These are phyloP conservation scores for Shiraia sp. DNA, from an alignment of 2,329 filamentous ascomycete genomes.

Conservation along the genomic window DNA sequence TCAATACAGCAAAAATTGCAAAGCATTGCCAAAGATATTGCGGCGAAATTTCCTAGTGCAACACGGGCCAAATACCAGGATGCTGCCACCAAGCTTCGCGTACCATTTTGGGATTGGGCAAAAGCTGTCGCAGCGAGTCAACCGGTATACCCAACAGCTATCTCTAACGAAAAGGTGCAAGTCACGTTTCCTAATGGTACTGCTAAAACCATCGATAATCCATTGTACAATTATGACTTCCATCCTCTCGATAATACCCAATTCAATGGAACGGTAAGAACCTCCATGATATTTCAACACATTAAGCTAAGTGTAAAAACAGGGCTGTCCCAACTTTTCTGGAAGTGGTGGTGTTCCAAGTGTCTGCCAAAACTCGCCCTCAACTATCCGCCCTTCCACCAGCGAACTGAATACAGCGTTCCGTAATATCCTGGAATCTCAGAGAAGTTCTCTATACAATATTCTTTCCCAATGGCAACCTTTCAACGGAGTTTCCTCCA, in stretches of 20 bases:
- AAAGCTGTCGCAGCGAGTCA: constrained; percentile 25
- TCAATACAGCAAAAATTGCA: constrained; percentile 42
- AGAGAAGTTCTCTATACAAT: constrained; percentile 4
- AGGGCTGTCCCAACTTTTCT: constrained; percentile 4
- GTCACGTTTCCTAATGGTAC: constrained; percentile 44
- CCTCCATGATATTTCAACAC: not conserved
- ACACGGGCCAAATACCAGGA: constrained; percentile 38
- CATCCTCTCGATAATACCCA: constrained; percentile 60
- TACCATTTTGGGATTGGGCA: constrained; percentile 53
- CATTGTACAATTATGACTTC: constrained; percentile 44
- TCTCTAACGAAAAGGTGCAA: constrained; percentile 40
- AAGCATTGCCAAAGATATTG: constrained; percentile 35
- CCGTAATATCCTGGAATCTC: not conserved
- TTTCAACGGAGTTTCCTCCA: constrained; percentile 14
- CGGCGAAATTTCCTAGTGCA: constrained; percentile 39
- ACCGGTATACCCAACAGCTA: constrained; percentile 38
- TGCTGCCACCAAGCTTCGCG: constrained; percentile 45
- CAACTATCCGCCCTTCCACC: not conserved
- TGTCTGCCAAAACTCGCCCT: not conserved
- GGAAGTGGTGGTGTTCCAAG: not conserved
- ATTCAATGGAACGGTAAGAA: constrained; percentile 46
- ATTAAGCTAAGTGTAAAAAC: not conserved
- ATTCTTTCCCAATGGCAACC: constrained; percentile 18
- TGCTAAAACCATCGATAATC: constrained; percentile 32
- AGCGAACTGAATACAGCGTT: not conserved